These are phyloP conservation scores for Paxillus involutus DNA, from an alignment of 768 basidiomycete species.

Conservation along the genomic window DNA sequence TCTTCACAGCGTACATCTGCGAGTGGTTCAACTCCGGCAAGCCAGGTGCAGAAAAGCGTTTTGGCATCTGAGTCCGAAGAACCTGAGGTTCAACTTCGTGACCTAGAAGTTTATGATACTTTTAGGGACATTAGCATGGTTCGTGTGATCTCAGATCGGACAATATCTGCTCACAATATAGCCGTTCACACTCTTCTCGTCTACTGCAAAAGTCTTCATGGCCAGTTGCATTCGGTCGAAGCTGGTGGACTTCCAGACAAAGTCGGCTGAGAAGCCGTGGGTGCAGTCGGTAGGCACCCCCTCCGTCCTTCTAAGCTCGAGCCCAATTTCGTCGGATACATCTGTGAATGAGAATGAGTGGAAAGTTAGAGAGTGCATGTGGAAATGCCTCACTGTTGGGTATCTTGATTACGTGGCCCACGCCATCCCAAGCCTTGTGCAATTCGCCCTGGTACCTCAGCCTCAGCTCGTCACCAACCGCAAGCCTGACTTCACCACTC, in stretches of 20 bases:
- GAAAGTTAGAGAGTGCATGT: not conserved
- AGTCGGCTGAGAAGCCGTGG: constrained; percentile 96
- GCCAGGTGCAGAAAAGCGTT: constrained; percentile 95
- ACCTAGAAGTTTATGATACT: constrained; percentile 98
- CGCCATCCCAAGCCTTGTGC: constrained; percentile 95
- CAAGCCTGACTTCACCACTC: constrained; percentile 95
- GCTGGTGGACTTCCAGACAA: constrained; percentile 99
- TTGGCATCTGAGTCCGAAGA: constrained; percentile 90
- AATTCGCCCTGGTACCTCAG: constrained; percentile 86
- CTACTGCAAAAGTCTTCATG: constrained; percentile 99
- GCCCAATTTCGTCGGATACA: constrained; percentile 95
- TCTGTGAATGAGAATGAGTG: constrained; percentile 48
- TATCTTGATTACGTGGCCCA: constrained; percentile 98
- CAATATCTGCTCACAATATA: constrained; percentile 75
- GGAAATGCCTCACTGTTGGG: constrained; percentile 79
- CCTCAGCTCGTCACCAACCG: constrained; percentile 94
- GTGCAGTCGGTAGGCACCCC: constrained; percentile 93
- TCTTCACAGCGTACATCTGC: constrained; percentile 99
- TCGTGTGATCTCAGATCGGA: not conserved
- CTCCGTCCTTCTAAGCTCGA: constrained; percentile 88
- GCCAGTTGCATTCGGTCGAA: constrained; percentile 99
- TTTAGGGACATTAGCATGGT: constrained; percentile 5
- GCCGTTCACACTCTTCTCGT: constrained; percentile 98
- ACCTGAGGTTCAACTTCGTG: constrained; percentile 97
- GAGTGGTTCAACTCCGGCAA: constrained; percentile 99